Evolutionary conservation across 441 rosid genomes (phyloP).

Genomic region (Bocquillonia castaneifolia): DNA sequence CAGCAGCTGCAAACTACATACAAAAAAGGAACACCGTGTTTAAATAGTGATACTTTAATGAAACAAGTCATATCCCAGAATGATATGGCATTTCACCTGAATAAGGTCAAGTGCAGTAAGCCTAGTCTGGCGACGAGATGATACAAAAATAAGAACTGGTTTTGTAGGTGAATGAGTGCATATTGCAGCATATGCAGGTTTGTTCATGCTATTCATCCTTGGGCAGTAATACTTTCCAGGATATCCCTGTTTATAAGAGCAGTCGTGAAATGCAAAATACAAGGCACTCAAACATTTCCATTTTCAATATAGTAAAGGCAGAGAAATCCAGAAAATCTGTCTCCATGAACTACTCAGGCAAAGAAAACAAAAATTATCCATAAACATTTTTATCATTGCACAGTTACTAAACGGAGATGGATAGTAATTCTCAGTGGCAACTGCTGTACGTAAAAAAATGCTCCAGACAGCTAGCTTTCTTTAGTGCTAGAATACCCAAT

Average conservation of each 20-base stretch:
- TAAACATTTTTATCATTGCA: background rate
- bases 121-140: slow-evolving; percentile 98
- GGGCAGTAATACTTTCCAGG: slow-evolving; percentile 97
- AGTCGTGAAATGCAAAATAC: slow-evolving; percentile 10
- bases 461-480: background rate
- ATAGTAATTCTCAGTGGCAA: background rate
- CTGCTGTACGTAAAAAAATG: background rate
- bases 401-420: background rate
- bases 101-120: slow-evolving; percentile 97
- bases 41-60: slow-evolving; percentile 16
- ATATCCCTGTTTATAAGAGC: slow-evolving; percentile 65
- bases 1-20: slow-evolving; percentile 85
- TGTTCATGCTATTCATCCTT: slow-evolving; percentile 98
- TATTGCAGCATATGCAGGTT: slow-evolving; percentile 99
- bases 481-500: background rate
- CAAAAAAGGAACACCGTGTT: slow-evolving; percentile 21
- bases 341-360: too few species aligned
- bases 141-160: slow-evolving; percentile 97
- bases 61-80: slow-evolving; percentile 14
- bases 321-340: background rate
- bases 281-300: background rate
- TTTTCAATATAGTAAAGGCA: slow-evolving; percentile 9
- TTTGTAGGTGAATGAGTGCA: slow-evolving; percentile 95
- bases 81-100: slow-evolving; percentile 53
- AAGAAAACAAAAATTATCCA: background rate